Base-by-base conservation (phyloP, 1,139 yeast species). In the Scheffersomyces stambukii region DNA sequence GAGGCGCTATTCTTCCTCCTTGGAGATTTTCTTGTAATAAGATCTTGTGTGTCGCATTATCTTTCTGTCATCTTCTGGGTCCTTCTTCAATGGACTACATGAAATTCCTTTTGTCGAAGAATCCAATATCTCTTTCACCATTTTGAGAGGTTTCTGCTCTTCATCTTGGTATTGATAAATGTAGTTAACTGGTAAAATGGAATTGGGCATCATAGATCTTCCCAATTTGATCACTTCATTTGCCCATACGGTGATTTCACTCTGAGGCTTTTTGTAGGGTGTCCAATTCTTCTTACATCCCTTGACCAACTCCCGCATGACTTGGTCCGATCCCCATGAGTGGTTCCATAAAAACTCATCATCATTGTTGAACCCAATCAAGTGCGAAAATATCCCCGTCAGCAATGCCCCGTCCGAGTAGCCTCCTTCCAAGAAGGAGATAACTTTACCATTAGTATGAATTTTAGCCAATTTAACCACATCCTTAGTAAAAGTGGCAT, bases 351-450 rank as follows among this genome's bases (percentile, higher is more conserved):
- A 57, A 27, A 66, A 60, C 23, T 68, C 70, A 24, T 62, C 66
- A 20, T 58, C 63, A 33, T 52, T 54, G 19, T 56, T 54, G 30
- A 81, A 51, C 2, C 93, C 94, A 21, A 81, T 75, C 35, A 83
- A 55, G 50, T 84, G 94, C 6, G 94, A 75, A 48, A 82, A 82
- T 0, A 82, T 76, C 8, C 95, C 95, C 0, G 94, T 81, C 3
- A 81, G 57, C 17, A 85, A 63, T 0, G 95, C 95, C 2, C 84
- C 84, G 45, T 85, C 91, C 1, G 93, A 80, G 49, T 85, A 85
- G 0, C 95, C 95, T 12, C 95, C 95, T 54, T 85, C 95, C 40
- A 85, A 58, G 23, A 85, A 57, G 3, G 95, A 82, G 1, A 84
- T 45, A 1, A 84, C 62, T 41, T 77, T 77, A 8, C 89, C 84